Evolutionary conservation across 1,284 basidiomycete genomes (phyloP).

Genomic region (Tremellales sp.): DNA sequence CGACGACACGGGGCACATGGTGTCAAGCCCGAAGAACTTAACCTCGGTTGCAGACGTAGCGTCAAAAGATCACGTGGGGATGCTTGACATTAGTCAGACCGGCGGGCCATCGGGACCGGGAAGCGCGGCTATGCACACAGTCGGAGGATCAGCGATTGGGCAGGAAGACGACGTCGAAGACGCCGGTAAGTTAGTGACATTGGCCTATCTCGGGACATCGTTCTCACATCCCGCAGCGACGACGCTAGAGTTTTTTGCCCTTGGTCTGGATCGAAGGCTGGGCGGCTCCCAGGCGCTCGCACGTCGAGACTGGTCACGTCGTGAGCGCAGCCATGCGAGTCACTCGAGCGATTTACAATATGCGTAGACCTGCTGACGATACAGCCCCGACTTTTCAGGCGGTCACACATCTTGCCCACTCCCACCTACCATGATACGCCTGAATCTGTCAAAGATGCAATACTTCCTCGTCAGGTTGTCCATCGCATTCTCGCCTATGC

Average conservation of each 20-base stretch:
- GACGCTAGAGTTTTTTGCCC: slow-evolving; percentile 22
- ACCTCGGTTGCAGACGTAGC: too few species aligned
- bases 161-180: slow-evolving; percentile 1
- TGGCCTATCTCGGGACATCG: background rate
- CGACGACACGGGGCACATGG: too few species aligned
- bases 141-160: slow-evolving; percentile 2
- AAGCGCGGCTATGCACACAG: background rate
- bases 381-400: slow-evolving; percentile 3
- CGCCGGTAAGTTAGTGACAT: slow-evolving; percentile 5
- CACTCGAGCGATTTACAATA: background rate
- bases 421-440: slow-evolving; percentile 3
- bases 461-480: slow-evolving; percentile 13
- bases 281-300: background rate
- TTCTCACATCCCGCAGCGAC: slow-evolving; percentile 8
- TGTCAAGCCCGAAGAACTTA: too few species aligned
- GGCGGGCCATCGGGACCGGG: background rate
- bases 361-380: background rate
- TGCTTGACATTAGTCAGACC: too few species aligned
- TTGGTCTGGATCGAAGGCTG: slow-evolving; percentile 17
- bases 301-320: background rate
- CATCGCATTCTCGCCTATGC: slow-evolving; percentile 14
- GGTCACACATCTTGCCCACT: slow-evolving; percentile 5
- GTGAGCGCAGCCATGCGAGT: background rate
- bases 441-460: slow-evolving; percentile 12
- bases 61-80: too few species aligned